phyloP scores from a whole-genome alignment of 2,329 filamentous ascomycete species.

The Chaetomiaceae sp. region DNA sequence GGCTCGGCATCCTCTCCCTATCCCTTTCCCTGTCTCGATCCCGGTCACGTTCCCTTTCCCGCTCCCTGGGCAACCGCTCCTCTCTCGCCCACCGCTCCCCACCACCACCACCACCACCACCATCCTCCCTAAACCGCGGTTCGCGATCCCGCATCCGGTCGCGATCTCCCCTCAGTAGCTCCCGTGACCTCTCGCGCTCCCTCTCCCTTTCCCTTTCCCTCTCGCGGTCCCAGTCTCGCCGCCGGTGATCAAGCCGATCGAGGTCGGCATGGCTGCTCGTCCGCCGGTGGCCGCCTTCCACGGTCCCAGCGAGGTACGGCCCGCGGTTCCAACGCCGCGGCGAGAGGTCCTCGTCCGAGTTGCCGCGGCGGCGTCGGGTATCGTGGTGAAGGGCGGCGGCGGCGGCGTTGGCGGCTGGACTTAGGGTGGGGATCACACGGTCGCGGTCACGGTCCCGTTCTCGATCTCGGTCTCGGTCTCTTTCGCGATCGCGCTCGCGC shows the following conservation, averaged over 20 bases:
- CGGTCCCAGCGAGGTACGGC: neutral
- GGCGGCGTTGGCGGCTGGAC: conserved; percentile 12
- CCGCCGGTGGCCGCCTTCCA: neutral
- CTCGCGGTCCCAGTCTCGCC: neutral
- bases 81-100: conserved; percentile 7
- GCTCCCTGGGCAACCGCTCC: conserved; percentile 6
- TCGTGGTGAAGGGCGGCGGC: conserved; percentile 25
- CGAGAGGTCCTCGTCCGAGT: conserved; percentile 28
- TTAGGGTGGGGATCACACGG: neutral
- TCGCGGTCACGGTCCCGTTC: no score
- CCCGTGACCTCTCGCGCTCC: conserved; percentile 5
- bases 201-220: conserved; percentile 5
- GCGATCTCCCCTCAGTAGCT: conserved; percentile 27
- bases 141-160: neutral
- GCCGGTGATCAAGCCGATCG: neutral
- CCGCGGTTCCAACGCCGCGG: conserved; percentile 4
- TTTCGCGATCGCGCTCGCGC: neutral
- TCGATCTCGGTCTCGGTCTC: neutral
- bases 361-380: conserved; percentile 29
- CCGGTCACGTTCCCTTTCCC: conserved; percentile 35
- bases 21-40: conserved; percentile 36
- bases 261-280: conserved; percentile 13
- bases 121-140: conserved; percentile 23
- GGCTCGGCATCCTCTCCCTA: conserved; percentile 31
- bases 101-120: no score